phyloP scores from a whole-genome alignment of 1,284 basidiomycete genomes.

The Phylloporus sp. region DNA sequence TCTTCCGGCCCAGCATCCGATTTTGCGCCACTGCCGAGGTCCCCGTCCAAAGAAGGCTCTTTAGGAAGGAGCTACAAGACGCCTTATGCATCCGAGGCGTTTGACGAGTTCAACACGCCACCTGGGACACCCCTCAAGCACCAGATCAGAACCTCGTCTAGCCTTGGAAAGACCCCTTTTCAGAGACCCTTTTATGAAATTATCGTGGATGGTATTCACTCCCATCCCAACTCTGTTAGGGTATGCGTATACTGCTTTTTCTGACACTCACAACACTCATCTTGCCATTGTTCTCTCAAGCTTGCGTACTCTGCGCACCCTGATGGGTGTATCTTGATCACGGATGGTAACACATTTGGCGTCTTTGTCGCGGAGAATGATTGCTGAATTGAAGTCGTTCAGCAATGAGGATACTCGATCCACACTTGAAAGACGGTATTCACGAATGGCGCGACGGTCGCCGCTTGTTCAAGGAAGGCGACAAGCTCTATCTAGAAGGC shows the following conservation, averaged over 20 bases:
- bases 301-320: constrained; percentile 85
- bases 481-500: constrained; percentile 83
- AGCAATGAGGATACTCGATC: constrained; percentile 91
- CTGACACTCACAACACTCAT: constrained; percentile 4
- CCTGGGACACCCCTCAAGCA: constrained; percentile 58
- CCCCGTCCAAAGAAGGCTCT: constrained; percentile 16
- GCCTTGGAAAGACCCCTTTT: constrained; percentile 50
- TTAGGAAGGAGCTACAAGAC: constrained; percentile 18
- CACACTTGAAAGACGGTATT: constrained; percentile 81
- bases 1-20: constrained; percentile 46
- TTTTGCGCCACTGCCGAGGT: constrained; percentile 37
- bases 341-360: constrained; percentile 70
- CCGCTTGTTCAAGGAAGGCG: constrained; percentile 81
- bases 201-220: constrained; percentile 92
- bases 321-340: constrained; percentile 87
- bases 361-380: not conserved
- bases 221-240: constrained; percentile 88
- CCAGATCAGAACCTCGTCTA: constrained; percentile 36
- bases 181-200: constrained; percentile 85
- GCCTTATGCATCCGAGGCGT: constrained; percentile 61
- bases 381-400: constrained; percentile 11
- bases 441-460: constrained; percentile 88
- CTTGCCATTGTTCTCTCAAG: constrained; percentile 46
- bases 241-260: constrained; percentile 49
- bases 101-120: constrained; percentile 69